Base-by-base conservation (phyloP, 306 rosid species). In the Cercis canadensis region DNA sequence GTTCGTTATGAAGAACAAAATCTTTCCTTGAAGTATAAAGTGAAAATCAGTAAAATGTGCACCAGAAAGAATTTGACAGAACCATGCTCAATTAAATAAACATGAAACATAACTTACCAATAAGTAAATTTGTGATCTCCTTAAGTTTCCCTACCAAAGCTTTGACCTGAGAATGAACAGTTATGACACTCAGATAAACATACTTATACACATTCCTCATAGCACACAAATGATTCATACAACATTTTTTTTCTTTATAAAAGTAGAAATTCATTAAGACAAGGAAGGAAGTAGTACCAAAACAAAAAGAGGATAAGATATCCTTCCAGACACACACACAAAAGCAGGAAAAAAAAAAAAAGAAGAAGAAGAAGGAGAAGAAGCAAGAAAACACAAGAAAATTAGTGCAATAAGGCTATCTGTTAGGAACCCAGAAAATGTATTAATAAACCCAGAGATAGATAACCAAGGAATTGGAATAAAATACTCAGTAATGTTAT, bases 121-220 rank as follows among this genome's bases (percentile, higher is more conserved):
- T 81, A 58, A 94, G 83, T 69, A 94, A 83, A 71, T 83, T 74
- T 15, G 98, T 80, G 67, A 78, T 83, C 64, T 78, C 89, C 79
- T 77, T 80, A 75, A 90, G 94, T 54, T 73, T 87, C 77, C 75
- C 96, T 67, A 77, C 69, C 82, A 94, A 86, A 80, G 67, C 70
- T 76, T 84, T 84, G 44, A 85, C 90, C 97, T 94, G 88, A 53
- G 82, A 72, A 77, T 75, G 57, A 59, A 16, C 15, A 52, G 8
- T 75, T 68, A 64, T 17, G 58, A 59, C 62, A 32, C 47, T 19
- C 58, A 50, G 29, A 72, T 31, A 67, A 34, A 72, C 49, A 61
- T 58, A 53, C 46, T 31, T 45, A 62, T 36, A 14, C 54, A 59
- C 21, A 76, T 50, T 37, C 55, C 41, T 0, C 6, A 57, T 57